Conservation (phyloP, 495 filamentous ascomycete genomes). For the Cercophora scortea region DNA sequence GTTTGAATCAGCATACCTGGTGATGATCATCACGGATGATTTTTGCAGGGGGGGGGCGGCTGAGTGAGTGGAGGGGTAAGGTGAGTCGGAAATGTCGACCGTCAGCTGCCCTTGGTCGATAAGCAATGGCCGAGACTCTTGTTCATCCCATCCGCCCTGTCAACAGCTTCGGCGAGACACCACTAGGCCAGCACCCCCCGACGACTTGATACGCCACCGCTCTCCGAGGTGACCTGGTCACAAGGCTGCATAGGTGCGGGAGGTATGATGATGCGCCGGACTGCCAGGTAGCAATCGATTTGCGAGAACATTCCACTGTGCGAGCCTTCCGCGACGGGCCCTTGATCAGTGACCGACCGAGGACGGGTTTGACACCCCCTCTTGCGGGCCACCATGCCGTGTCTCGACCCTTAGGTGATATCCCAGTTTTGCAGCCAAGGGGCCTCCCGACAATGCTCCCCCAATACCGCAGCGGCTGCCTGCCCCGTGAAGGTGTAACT, state of each 20-base stretch:
- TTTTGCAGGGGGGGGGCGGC: too few relatives aligned
- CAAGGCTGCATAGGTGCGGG: slow-evolving; percentile 1
- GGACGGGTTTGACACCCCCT: neutral
- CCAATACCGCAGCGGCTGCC: neutral
- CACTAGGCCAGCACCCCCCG: neutral
- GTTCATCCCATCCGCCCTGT: neutral
- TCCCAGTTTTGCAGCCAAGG: neutral
- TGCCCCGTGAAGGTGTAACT: neutral
- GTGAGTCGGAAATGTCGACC: too few relatives aligned
- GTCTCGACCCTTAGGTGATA: neutral
- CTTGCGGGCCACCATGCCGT: neutral
- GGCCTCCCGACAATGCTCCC: neutral
- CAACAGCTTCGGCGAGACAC: neutral
- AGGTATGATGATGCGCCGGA: neutral
- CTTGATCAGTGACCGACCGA: neutral
- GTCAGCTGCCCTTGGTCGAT: neutral
- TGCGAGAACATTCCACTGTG: neutral
- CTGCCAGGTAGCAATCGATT: neutral
- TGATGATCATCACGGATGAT: too few relatives aligned
- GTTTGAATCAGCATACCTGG: too few relatives aligned
- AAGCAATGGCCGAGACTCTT: neutral
- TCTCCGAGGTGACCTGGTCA: slow-evolving; percentile 2
- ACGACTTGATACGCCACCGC: neutral
- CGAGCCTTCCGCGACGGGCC: too few relatives aligned
- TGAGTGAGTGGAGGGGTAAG: too few relatives aligned